A percentile compares a stretch with the other conserved stretches of the same genome.
Evolutionary conservation across 495 filamentous ascomycete species (phyloP).

Genomic region (Pyronema domesticum): DNA sequence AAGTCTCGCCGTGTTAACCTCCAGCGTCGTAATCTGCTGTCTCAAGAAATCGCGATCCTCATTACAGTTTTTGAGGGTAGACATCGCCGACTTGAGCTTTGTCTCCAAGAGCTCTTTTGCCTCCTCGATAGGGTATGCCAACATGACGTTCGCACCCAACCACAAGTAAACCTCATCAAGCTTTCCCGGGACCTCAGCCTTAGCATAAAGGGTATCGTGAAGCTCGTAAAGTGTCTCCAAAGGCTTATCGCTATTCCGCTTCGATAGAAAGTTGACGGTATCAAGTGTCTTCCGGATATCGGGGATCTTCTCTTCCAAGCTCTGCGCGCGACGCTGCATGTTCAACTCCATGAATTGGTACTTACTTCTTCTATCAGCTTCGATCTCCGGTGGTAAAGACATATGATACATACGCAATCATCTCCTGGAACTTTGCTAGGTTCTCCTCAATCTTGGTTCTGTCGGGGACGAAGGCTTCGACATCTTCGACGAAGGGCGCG

Average conservation of each 20-base stretch:
- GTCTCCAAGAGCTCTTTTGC: constrained; percentile 60
- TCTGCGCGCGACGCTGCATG: constrained; percentile 60
- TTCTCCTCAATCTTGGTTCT: constrained; percentile 77
- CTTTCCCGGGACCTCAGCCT: constrained; percentile 53
- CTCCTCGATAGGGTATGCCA: constrained; percentile 79
- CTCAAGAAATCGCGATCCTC: constrained; percentile 92
- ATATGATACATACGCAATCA: constrained; percentile 59
- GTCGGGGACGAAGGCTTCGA: constrained; percentile 80
- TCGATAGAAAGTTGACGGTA: constrained; percentile 67
- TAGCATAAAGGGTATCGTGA: constrained; percentile 89
- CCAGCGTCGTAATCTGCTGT: constrained; percentile 96
- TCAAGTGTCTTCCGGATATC: constrained; percentile 97
- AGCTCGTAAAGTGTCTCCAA: constrained; percentile 89
- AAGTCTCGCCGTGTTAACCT: constrained; percentile 89
- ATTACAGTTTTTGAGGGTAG: constrained; percentile 66
- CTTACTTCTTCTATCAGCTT: constrained; percentile 38
- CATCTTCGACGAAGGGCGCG: constrained; percentile 91
- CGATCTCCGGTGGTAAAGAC: background rate
- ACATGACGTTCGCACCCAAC: constrained; percentile 95
- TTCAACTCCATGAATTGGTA: constrained; percentile 99
- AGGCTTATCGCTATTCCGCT: constrained; percentile 35
- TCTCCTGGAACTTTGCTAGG: constrained; percentile 87
- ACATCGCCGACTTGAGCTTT: constrained; percentile 62
- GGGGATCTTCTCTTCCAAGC: constrained; percentile 84
- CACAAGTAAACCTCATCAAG: constrained; percentile 84